Conservation (phyloP, 495 filamentous ascomycete species). For the Amphirosellinia nigrospora region DNA sequence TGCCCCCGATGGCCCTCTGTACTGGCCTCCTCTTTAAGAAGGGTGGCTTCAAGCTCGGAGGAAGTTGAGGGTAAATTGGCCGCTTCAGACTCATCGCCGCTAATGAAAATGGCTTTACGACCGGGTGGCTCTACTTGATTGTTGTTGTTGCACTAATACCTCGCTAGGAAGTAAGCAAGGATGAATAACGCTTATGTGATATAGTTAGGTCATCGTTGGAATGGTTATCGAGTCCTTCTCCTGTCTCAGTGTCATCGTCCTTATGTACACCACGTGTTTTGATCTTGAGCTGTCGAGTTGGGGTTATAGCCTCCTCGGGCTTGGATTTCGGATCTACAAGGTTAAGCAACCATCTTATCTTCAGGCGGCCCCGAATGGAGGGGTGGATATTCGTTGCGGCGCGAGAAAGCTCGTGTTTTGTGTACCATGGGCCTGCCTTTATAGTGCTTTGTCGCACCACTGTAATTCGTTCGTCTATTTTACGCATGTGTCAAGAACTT, state of each 20-base stretch:
- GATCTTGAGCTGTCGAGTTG: background rate
- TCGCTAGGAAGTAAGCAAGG: no score
- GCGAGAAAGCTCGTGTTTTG: background rate
- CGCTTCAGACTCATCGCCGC: background rate
- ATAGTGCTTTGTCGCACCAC: background rate
- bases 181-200: background rate
- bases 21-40: no score
- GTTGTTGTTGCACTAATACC: no score
- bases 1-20: no score
- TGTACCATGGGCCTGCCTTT: background rate
- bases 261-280: background rate
- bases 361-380: background rate
- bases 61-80: background rate
- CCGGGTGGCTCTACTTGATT: no score
- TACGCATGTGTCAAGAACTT: no score
- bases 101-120: background rate
- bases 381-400: background rate
- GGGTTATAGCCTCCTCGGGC: background rate
- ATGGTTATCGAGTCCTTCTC: background rate
- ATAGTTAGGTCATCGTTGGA: background rate
- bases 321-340: background rate
- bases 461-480: background rate
- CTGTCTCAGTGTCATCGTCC: background rate
- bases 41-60: background rate
- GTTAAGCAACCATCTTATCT: background rate